Evolutionary conservation across 169 alveolate species (phyloP).

Genomic region (Cryptosporidium ryanae): DNA sequence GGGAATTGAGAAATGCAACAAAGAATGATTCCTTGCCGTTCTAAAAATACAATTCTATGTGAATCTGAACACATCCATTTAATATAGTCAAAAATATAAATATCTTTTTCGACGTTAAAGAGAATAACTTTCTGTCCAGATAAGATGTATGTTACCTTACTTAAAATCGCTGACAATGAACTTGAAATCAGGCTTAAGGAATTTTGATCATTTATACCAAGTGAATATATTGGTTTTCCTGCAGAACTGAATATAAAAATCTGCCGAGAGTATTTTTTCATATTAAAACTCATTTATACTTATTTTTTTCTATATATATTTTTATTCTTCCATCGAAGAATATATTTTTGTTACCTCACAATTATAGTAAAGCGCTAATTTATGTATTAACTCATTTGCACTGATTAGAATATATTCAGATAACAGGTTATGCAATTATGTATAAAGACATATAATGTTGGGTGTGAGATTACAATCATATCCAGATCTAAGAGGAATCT

Average conservation of each 20-base stretch:
- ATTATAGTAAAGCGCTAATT: conserved; percentile 1
- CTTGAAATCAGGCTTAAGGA: conserved; percentile 24
- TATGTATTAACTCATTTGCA: not conserved
- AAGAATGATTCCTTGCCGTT: conserved; percentile 23
- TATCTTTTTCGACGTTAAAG: not conserved
- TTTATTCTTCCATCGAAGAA: not conserved
- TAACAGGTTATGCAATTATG: not conserved
- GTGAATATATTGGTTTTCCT: conserved; percentile 68
- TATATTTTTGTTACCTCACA: not conserved
- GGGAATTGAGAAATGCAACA: conserved; percentile 39
- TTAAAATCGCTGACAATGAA: conserved; percentile 28
- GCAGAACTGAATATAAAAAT: conserved; percentile 54
- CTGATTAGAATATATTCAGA: not conserved
- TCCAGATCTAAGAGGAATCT: conserved; percentile 48
- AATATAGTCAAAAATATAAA: conserved; percentile 11
- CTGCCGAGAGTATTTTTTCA: not conserved
- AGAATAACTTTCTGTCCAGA: conserved; percentile 2
- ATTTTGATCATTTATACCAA: conserved; percentile 18
- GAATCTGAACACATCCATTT: conserved; percentile 70
- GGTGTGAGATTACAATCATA: conserved; percentile 12
- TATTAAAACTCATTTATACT: not conserved
- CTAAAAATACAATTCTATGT: conserved; percentile 30
- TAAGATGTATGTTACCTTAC: conserved; percentile 32
- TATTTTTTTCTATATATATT: not conserved
- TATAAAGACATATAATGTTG: conserved; percentile 28